Conservation (phyloP, 805 yeast species). For the Saccharomyces mikatae region DNA sequence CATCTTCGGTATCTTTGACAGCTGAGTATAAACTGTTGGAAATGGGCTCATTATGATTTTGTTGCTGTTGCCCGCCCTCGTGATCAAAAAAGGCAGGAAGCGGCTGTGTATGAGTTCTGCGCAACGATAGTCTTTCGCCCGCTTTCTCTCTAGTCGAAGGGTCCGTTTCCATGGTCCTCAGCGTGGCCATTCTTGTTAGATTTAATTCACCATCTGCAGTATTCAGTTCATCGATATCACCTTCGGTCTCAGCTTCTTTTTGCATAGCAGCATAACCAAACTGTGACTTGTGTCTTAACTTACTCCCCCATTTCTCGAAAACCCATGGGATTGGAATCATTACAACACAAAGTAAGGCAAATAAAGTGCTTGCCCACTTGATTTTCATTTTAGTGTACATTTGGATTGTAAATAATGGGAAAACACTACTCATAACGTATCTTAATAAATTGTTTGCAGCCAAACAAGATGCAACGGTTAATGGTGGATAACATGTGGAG, state of each 20-base stretch:
- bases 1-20: constrained; percentile 1
- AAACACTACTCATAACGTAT: constrained; percentile 66
- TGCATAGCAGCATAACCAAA: constrained; percentile 51
- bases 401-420: constrained; percentile 81
- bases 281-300: constrained; percentile 46
- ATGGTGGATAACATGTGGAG: constrained; percentile 64
- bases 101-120: neutral
- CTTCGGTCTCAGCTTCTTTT: constrained; percentile 34
- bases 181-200: constrained; percentile 6
- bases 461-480: constrained; percentile 73
- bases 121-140: neutral
- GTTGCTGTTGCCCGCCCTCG: neutral
- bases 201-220: neutral
- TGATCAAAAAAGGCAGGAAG: neutral
- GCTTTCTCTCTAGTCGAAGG: constrained; percentile 1
- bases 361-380: constrained; percentile 68
- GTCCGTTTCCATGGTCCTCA: constrained; percentile 8
- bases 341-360: constrained; percentile 56
- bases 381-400: constrained; percentile 66
- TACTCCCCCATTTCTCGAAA: constrained; percentile 51
- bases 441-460: constrained; percentile 82
- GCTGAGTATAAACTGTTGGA: neutral
- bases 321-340: constrained; percentile 72
- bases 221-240: constrained; percentile 1
- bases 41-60: neutral